These are phyloP conservation scores for Pulveroboletus sp. DNA, from an alignment of 768 basidiomycete species.

Conservation along the genomic window DNA sequence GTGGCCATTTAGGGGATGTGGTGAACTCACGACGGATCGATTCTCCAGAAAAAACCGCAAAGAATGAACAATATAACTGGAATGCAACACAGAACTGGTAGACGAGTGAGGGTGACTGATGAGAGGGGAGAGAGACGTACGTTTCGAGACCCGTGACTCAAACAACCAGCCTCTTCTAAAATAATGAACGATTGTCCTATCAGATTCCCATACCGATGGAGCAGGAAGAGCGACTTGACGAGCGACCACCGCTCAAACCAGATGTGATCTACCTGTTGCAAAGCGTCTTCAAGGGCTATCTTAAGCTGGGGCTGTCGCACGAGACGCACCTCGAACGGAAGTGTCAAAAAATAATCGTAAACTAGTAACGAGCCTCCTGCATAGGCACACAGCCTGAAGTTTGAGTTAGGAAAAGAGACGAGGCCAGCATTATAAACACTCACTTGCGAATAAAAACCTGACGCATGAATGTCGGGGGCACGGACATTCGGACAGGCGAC, in stretches of 20 bases:
- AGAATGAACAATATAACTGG: neutral
- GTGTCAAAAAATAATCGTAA: constrained; percentile 27
- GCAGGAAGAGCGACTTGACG: constrained; percentile 10
- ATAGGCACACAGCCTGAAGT: constrained; percentile 8
- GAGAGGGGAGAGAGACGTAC: neutral
- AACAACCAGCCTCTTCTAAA: constrained; percentile 22
- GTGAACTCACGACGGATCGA: constrained; percentile 12
- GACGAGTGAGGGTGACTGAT: neutral
- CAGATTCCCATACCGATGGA: constrained; percentile 16
- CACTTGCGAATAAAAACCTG: neutral
- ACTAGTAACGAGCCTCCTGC: constrained; percentile 21
- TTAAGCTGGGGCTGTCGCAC: too few relatives aligned
- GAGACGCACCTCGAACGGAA: constrained; percentile 23
- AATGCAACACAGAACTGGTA: constrained; percentile 5
- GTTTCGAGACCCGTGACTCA: constrained; percentile 10
- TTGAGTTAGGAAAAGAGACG: neutral
- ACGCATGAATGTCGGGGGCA: neutral
- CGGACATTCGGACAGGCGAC: constrained; percentile 4
- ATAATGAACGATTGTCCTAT: constrained; percentile 17
- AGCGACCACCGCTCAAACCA: constrained; percentile 17
- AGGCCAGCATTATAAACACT: neutral
- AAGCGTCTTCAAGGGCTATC: neutral
- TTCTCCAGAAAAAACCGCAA: constrained; percentile 4
- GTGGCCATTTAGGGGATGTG: neutral
- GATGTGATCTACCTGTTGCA: constrained; percentile 11